Conservation (phyloP, 1,284 basidiomycete species). For the Cystobasidiaceae sp. region DNA sequence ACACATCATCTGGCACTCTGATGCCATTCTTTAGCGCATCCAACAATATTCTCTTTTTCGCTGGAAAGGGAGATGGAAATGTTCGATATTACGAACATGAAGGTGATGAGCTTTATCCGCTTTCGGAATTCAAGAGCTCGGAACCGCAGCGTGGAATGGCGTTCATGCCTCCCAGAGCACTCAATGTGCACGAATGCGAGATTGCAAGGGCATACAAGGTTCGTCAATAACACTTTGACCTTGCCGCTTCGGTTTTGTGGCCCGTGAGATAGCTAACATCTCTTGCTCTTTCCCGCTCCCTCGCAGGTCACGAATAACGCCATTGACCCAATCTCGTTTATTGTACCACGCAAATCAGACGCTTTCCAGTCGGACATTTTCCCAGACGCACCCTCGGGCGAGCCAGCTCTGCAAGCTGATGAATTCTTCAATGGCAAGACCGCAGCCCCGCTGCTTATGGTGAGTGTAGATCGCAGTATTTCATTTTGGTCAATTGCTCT, state of each 20-base stretch:
- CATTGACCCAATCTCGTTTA: constrained; percentile 86
- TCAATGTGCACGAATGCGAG: constrained; percentile 86
- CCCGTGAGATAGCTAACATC: background rate
- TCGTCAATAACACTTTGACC: constrained; percentile 5
- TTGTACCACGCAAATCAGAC: constrained; percentile 86
- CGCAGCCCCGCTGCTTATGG: constrained; percentile 60
- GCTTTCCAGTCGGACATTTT: constrained; percentile 91
- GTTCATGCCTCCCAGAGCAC: constrained; percentile 83
- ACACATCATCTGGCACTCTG: constrained; percentile 83
- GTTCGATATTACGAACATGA: constrained; percentile 95
- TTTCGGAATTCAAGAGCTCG: constrained; percentile 81
- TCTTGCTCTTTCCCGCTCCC: background rate
- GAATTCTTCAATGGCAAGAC: constrained; percentile 84
- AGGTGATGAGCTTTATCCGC: constrained; percentile 69
- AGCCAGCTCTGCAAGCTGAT: constrained; percentile 69
- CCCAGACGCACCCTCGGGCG: constrained; percentile 77
- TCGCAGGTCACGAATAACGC: constrained; percentile 57
- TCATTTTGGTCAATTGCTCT: constrained; percentile 24
- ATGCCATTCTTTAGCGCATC: constrained; percentile 96
- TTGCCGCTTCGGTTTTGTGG: background rate
- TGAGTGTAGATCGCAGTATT: constrained; percentile 49
- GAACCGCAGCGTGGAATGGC: constrained; percentile 95
- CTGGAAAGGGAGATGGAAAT: constrained; percentile 73
- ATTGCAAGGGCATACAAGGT: constrained; percentile 89
- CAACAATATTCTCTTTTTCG: constrained; percentile 89